These are phyloP conservation scores for Trichopus zeylanicus DNA, from an alignment of 116 monocot species.

Conservation along the genomic window DNA sequence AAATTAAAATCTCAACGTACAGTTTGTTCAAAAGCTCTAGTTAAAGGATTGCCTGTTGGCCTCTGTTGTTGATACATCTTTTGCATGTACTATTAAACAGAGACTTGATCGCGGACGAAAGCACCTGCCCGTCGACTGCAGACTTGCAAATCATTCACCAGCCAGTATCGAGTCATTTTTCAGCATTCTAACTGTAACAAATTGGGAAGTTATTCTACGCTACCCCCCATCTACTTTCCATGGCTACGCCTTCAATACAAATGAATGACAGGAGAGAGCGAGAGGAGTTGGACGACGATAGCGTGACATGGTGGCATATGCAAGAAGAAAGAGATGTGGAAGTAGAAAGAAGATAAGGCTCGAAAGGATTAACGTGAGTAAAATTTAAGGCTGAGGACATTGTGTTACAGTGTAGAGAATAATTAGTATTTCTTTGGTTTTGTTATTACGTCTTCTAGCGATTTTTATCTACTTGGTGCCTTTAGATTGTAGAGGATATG, in stretches of 20 bases:
- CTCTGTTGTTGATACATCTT: neutral
- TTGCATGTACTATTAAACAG: constrained; percentile 18
- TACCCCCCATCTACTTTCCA: too few species aligned
- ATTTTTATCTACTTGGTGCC: neutral
- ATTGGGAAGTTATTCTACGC: too few species aligned
- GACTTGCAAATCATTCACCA: constrained; percentile 51
- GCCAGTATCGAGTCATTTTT: constrained; percentile 41
- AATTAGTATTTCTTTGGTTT: neutral
- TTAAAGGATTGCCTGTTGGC: too few species aligned
- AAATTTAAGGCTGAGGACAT: neutral
- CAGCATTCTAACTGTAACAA: constrained; percentile 39
- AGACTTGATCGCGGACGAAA: constrained; percentile 36
- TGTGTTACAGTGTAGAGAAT: neutral
- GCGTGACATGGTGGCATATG: neutral
- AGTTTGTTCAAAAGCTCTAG: too few species aligned
- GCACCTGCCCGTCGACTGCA: constrained; percentile 12
- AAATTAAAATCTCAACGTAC: too few species aligned
- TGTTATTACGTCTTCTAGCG: neutral
- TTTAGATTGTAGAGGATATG: neutral
- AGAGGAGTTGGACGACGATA: neutral
- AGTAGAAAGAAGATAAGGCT: neutral
- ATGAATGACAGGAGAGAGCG: neutral
- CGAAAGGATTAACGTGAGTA: too few species aligned
- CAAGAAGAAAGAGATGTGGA: neutral
- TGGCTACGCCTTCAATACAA: neutral